A percentile compares a stretch with the other conserved stretches of the same genome.
These are phyloP conservation scores for Debaryomyces sp. DNA, from an alignment of 1,139 yeast genomes.

Conservation along the genomic window DNA sequence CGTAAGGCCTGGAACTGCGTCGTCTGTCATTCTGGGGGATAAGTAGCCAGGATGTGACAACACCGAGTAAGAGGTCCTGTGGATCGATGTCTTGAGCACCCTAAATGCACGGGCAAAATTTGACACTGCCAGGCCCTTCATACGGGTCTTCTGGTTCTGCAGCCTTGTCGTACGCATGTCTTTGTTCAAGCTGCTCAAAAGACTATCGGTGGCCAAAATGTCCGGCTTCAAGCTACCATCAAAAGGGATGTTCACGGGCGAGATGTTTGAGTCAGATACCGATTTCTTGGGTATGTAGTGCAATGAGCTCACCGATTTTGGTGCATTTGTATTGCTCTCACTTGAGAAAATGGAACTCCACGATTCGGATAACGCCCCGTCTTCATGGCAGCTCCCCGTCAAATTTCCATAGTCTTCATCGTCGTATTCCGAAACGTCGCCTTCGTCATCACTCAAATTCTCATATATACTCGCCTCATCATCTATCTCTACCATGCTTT, in stretches of 20 bases:
- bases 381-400: neutral
- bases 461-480: neutral
- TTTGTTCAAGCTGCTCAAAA: neutral
- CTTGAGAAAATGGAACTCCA: neutral
- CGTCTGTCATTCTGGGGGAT: slow-evolving; percentile 29
- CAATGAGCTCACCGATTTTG: neutral
- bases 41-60: slow-evolving; percentile 9
- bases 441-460: neutral
- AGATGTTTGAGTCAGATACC: neutral
- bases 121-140: slow-evolving; percentile 12
- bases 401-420: neutral
- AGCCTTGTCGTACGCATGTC: neutral
- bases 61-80: slow-evolving; percentile 7
- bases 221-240: slow-evolving; percentile 1
- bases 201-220: slow-evolving; percentile 1
- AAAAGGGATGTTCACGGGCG: slow-evolving; percentile 1
- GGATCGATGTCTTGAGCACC: slow-evolving; percentile 12
- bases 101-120: slow-evolving; percentile 20
- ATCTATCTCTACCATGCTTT: neutral
- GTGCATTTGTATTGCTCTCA: neutral
- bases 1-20: slow-evolving; percentile 14
- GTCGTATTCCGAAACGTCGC: neutral
- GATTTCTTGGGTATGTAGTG: neutral
- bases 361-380: neutral
- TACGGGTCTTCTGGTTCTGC: neutral